Evolutionary conservation across 176 grass and related monocot genomes (phyloP).

Genomic region (Bothriochloa decipiens): DNA sequence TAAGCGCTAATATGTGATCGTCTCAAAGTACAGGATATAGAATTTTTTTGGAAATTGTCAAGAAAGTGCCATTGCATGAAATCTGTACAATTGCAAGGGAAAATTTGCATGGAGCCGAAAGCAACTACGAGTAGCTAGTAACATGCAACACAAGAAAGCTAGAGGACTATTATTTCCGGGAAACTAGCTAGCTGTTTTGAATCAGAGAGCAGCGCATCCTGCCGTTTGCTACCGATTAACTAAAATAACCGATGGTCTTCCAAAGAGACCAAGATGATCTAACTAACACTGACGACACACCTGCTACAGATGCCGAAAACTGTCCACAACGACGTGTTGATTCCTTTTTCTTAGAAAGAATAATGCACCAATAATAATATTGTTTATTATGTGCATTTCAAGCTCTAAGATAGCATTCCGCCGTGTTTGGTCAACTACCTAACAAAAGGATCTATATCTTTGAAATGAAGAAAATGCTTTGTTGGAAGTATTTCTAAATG

Average conservation of each 20-base stretch:
- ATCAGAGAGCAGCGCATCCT: background rate
- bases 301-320: background rate
- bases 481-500: conserved; percentile 11
- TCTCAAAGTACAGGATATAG: too few relatives aligned
- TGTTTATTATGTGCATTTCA: background rate
- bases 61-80: conserved; percentile 3
- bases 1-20: background rate
- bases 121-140: background rate
- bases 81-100: background rate
- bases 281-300: conserved; percentile 23
- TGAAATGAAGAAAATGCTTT: background rate
- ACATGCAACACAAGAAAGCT: background rate
- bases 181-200: conserved; percentile 1
- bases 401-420: background rate
- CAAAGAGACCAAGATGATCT: conserved; percentile 25
- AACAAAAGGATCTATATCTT: background rate
- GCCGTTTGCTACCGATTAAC: background rate
- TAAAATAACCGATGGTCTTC: conserved; percentile 37
- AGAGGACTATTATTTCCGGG: background rate
- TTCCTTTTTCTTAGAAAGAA: background rate
- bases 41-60: background rate
- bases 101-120: background rate
- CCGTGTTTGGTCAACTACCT: background rate
- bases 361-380: background rate
- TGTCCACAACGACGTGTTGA: background rate